Percentiles rank a stretch among this genome's conserved stretches.
These are phyloP conservation scores for Monosporascus ibericus DNA, from an alignment of 2,329 filamentous ascomycete genomes.

Conservation along the genomic window DNA sequence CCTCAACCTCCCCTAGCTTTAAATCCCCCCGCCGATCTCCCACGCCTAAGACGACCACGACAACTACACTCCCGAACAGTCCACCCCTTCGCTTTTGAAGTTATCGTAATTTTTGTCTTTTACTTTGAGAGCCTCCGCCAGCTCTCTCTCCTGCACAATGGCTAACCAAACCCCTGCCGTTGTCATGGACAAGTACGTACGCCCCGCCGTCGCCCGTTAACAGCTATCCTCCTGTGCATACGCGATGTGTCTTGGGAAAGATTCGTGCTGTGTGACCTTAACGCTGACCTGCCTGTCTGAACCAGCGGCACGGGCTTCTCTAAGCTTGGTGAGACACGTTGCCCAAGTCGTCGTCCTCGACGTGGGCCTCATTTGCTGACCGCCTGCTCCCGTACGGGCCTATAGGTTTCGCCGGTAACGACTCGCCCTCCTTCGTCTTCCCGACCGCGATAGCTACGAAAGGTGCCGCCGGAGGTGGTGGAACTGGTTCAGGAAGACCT, in stretches of 20 bases:
- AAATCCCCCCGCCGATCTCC: not conserved
- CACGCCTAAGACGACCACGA: too few species aligned
- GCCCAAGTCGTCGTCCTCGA: too few species aligned
- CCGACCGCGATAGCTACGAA: conserved; percentile 98
- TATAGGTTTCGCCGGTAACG: conserved; percentile 94
- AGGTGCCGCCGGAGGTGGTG: conserved; percentile 61
- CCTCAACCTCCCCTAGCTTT: not conserved
- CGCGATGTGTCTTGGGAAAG: not conserved
- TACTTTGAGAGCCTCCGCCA: conserved; percentile 5
- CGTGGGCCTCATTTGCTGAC: conserved; percentile 4
- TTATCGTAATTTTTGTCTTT: not conserved
- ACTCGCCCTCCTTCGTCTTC: conserved; percentile 98
- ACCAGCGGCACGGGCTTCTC: conserved; percentile 96
- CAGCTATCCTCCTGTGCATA: not conserved
- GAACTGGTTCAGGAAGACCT: conserved; percentile 80
- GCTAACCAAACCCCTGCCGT: conserved; percentile 98
- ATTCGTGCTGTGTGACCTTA: conserved; percentile 16
- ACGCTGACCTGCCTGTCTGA: conserved; percentile 33
- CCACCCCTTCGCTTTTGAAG: too few species aligned
- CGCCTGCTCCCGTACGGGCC: conserved; percentile 16
- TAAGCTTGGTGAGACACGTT: conserved; percentile 72
- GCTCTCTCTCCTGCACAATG: conserved; percentile 52
- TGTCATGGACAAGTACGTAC: conserved; percentile 99
- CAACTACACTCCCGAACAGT: too few species aligned
- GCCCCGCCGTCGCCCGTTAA: conserved; percentile 26